Conservation (phyloP, 441 rosid genomes). For the Theobroma grandiflorum region DNA sequence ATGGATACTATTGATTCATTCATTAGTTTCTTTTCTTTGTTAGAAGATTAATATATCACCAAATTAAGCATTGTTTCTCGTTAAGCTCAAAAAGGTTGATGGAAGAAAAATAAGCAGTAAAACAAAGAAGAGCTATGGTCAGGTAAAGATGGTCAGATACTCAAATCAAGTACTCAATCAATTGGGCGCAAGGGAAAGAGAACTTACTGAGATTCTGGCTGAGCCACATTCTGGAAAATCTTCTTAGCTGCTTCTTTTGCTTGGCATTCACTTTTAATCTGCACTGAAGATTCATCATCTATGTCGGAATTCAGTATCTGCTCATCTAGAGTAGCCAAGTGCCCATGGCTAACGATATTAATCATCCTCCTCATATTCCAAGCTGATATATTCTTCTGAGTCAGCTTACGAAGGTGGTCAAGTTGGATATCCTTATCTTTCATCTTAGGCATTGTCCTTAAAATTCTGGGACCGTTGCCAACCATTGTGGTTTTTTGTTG, state of each 20-base stretch:
- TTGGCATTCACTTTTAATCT: constrained; percentile 64
- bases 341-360: constrained; percentile 50
- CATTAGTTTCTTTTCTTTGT: too few species aligned
- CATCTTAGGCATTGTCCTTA: constrained; percentile 32
- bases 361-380: constrained; percentile 74
- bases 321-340: constrained; percentile 60
- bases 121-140: too few species aligned
- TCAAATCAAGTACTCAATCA: too few species aligned
- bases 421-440: constrained; percentile 48
- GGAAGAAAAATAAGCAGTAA: too few species aligned
- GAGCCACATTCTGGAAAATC: constrained; percentile 68
- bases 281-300: constrained; percentile 53
- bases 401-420: constrained; percentile 56
- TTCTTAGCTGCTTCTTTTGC: constrained; percentile 74
- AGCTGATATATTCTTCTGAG: constrained; percentile 66
- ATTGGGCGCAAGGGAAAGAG: neutral
- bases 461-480: constrained; percentile 33
- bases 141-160: too few species aligned
- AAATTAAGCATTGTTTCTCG: too few species aligned
- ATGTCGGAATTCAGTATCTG: constrained; percentile 49
- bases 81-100: too few species aligned
- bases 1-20: too few species aligned
- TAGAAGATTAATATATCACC: too few species aligned
- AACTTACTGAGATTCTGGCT: constrained; percentile 56
- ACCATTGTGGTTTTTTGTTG: constrained; percentile 35